These are phyloP conservation scores for Stachybotrys chartarum DNA, from an alignment of 2,329 filamentous ascomycete species.

Conservation along the genomic window DNA sequence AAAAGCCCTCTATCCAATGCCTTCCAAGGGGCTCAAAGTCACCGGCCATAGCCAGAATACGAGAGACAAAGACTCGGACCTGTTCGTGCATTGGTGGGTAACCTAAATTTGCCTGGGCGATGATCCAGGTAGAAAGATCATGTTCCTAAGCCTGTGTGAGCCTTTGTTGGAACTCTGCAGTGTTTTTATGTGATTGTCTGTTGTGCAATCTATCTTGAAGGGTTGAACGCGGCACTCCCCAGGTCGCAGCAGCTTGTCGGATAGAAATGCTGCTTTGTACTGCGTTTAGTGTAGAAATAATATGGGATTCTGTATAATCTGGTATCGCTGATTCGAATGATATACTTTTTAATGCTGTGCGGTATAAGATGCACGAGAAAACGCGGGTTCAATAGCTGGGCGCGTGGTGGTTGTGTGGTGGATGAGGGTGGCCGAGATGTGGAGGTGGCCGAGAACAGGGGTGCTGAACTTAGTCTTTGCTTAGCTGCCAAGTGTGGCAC, in stretches of 20 bases:
- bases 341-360: background rate
- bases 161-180: background rate
- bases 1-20: conserved; percentile 5
- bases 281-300: background rate
- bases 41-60: conserved; percentile 2
- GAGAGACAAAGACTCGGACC: background rate
- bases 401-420: no score
- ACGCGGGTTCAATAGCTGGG: background rate
- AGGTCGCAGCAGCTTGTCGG: conserved; percentile 1
- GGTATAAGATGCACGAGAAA: background rate
- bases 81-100: conserved; percentile 3
- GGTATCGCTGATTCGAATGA: background rate
- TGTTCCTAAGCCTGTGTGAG: conserved; percentile 1
- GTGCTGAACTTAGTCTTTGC: no score
- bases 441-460: no score
- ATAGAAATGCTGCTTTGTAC: background rate
- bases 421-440: no score
- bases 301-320: background rate
- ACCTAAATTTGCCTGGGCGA: background rate
- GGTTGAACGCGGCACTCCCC: conserved; percentile 1
- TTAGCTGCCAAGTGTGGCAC: no score
- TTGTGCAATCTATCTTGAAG: background rate
- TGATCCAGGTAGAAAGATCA: conserved; percentile 4
- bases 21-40: conserved; percentile 3
- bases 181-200: background rate